Evolutionary conservation across 805 yeast genomes (phyloP).

Genomic region (Kodamaea fukazawae): DNA sequence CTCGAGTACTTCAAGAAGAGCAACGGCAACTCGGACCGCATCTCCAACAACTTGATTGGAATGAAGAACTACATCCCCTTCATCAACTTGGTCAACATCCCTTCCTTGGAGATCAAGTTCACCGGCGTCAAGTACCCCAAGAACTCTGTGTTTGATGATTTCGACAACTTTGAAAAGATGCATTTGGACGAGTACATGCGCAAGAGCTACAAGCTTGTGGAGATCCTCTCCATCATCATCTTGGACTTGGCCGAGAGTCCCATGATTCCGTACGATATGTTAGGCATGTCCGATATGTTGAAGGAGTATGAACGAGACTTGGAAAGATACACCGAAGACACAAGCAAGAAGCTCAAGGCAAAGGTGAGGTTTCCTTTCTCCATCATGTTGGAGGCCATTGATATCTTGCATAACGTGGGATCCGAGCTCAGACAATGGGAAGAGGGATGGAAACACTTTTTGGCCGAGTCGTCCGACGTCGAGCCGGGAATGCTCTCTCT

Average conservation of each 20-base stretch:
- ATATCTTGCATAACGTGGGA: conserved; percentile 34
- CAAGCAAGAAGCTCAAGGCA: conserved; percentile 8
- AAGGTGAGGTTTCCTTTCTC: conserved; percentile 20
- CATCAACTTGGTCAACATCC: conserved; percentile 60
- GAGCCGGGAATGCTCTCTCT: conserved; percentile 74
- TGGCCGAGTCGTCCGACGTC: conserved; percentile 43
- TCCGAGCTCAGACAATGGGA: conserved; percentile 51
- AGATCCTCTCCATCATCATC: conserved; percentile 50
- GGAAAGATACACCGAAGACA: conserved; percentile 31
- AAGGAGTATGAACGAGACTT: conserved; percentile 47
- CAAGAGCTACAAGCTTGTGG: conserved; percentile 54
- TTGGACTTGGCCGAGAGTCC: conserved; percentile 74
- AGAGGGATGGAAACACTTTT: conserved; percentile 57
- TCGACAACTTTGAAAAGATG: conserved; percentile 47
- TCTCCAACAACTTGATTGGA: conserved; percentile 34
- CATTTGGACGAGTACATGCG: conserved; percentile 56
- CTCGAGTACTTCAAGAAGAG: conserved; percentile 14
- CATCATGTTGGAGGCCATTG: conserved; percentile 24
- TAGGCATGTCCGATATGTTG: conserved; percentile 44
- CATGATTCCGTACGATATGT: conserved; percentile 64
- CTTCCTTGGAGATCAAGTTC: conserved; percentile 61
- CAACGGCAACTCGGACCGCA: conserved; percentile 21
- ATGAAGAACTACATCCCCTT: conserved; percentile 71
- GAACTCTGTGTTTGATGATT: conserved; percentile 63
- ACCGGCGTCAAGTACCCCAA: conserved; percentile 43